phyloP scores from a whole-genome alignment of 106 monocot genomes.

The Allium cepa region DNA sequence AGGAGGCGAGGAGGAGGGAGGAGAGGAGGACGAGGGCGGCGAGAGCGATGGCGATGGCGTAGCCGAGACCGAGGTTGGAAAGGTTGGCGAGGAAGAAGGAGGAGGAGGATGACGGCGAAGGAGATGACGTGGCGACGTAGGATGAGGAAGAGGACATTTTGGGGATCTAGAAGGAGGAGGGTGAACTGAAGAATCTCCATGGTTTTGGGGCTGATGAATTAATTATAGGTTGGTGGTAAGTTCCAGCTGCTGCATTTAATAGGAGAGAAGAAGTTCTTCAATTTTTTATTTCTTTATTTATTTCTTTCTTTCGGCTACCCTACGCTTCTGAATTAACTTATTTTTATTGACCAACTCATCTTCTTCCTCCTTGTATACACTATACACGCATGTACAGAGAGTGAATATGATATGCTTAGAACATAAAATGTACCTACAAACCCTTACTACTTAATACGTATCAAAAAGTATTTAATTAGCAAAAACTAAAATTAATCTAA shows the following conservation, averaged over 20 bases:
- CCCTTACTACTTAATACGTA: too few relatives aligned
- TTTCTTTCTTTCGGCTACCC: too few relatives aligned
- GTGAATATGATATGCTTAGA: too few relatives aligned
- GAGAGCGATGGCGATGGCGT: constrained; percentile 57
- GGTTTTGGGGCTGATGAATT: too few relatives aligned
- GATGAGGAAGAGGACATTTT: constrained; percentile 6
- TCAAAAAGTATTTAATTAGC: too few relatives aligned
- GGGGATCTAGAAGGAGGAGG: constrained; percentile 5
- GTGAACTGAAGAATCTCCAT: not conserved
- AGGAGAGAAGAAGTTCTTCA: not conserved
- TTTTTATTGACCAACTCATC: too few relatives aligned
- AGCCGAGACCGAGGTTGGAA: constrained; percentile 41
- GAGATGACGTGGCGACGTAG: not conserved
- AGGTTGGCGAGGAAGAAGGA: constrained; percentile 30
- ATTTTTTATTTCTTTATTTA: too few relatives aligned
- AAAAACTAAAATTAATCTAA: too few relatives aligned
- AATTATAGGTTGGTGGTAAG: constrained; percentile 20
- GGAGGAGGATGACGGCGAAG: constrained; percentile 1
- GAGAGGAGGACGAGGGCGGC: constrained; percentile 47
- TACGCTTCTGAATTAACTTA: too few relatives aligned
- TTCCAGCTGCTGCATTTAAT: constrained; percentile 38
- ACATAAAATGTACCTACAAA: too few relatives aligned
- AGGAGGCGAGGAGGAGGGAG: constrained; percentile 45
- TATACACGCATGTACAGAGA: too few relatives aligned
- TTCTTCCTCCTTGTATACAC: too few relatives aligned